These are phyloP conservation scores for Nitzschia palea DNA, from an alignment of 108 stramenopile species.

Conservation along the genomic window DNA sequence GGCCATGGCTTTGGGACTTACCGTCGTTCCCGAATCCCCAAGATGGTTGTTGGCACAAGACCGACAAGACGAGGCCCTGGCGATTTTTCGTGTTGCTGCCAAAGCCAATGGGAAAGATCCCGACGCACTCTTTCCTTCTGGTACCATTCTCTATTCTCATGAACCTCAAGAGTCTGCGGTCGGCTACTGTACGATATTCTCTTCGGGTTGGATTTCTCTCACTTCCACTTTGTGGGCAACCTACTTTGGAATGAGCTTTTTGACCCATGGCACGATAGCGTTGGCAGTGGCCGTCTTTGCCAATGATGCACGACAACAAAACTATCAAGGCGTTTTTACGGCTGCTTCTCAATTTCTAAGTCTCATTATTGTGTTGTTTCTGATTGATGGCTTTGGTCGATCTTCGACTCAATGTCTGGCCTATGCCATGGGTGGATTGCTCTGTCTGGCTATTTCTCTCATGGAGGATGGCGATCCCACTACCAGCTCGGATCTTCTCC, in stretches of 20 bases:
- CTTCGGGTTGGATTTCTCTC: constrained; percentile 22
- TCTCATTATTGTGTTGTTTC: neutral
- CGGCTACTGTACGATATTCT: constrained; percentile 1
- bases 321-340: constrained; percentile 17
- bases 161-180: constrained; percentile 9
- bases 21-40: constrained; percentile 72
- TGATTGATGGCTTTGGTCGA: constrained; percentile 22
- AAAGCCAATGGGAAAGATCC: constrained; percentile 22
- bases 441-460: constrained; percentile 4
- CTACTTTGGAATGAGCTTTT: constrained; percentile 23
- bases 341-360: constrained; percentile 13
- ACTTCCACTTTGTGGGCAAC: constrained; percentile 15
- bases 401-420: constrained; percentile 5
- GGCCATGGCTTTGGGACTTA: constrained; percentile 31
- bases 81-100: constrained; percentile 20
- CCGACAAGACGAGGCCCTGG: constrained; percentile 40
- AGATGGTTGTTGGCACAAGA: constrained; percentile 47
- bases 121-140: constrained; percentile 12
- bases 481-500: constrained; percentile 1
- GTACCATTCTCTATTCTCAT: neutral
- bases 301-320: constrained; percentile 10
- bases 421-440: constrained; percentile 12
- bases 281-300: constrained; percentile 10
- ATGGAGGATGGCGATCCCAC: constrained; percentile 7
- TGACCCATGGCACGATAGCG: constrained; percentile 25